Evolutionary conservation across 2,329 filamentous ascomycete species (phyloP).

Genomic region (Paecilomyces sp.): DNA sequence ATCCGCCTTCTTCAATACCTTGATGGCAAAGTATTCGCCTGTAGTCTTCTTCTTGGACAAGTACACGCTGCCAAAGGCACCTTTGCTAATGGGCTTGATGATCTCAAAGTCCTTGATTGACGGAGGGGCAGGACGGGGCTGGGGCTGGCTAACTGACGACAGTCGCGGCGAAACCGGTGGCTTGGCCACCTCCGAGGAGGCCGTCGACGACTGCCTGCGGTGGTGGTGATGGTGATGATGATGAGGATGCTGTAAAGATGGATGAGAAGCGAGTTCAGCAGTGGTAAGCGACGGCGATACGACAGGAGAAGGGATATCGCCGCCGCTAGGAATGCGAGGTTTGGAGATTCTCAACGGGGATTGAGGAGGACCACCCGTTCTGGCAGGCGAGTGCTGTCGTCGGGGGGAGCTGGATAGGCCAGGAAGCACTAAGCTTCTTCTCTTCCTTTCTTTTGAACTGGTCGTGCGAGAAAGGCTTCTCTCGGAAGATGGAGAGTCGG

Average conservation of each 20-base stretch:
- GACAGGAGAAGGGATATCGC: slow-evolving; percentile 65
- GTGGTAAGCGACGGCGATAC: slow-evolving; percentile 79
- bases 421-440: slow-evolving; percentile 77
- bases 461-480: slow-evolving; percentile 69
- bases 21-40: slow-evolving; percentile 97
- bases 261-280: slow-evolving; percentile 54
- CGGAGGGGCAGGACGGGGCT: slow-evolving; percentile 80
- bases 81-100: slow-evolving; percentile 98
- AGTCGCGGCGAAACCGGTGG: slow-evolving; percentile 78
- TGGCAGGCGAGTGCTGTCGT: slow-evolving; percentile 81
- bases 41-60: slow-evolving; percentile 98
- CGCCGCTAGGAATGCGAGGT: slow-evolving; percentile 58
- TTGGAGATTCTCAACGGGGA: slow-evolving; percentile 83
- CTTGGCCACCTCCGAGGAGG: slow-evolving; percentile 62
- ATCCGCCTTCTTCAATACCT: slow-evolving; percentile 97
- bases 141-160: slow-evolving; percentile 68
- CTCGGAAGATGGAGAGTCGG: slow-evolving; percentile 87
- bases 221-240: slow-evolving; percentile 56
- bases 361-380: slow-evolving; percentile 66
- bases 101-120: slow-evolving; percentile 99
- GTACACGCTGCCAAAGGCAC: slow-evolving; percentile 96
- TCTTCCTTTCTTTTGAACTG: slow-evolving; percentile 74
- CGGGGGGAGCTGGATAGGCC: slow-evolving; percentile 66
- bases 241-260: slow-evolving; percentile 60
- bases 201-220: slow-evolving; percentile 83